Conservation (phyloP, 352 stramenopile species). For the Phytopythium ostracodes region DNA sequence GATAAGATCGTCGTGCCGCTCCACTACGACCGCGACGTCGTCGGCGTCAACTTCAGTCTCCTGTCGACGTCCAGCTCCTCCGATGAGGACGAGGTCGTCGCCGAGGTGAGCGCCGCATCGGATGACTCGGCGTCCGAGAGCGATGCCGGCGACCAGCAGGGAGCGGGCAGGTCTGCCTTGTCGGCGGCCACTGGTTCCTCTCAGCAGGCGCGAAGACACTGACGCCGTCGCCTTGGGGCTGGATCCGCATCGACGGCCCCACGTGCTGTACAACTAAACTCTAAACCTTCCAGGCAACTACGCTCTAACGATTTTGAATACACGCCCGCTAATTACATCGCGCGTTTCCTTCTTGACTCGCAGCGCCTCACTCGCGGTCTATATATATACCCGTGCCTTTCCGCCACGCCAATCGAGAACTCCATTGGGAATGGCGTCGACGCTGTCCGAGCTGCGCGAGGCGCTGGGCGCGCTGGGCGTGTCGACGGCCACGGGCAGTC, state of each 20-base stretch:
- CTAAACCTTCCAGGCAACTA: neutral
- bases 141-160: neutral
- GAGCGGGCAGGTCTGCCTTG: neutral
- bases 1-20: neutral
- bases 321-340: neutral
- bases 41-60: neutral
- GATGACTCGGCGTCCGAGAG: neutral
- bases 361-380: neutral
- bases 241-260: too few species aligned
- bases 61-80: neutral
- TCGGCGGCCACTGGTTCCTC: neutral
- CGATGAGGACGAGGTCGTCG: neutral
- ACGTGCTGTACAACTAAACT: too few species aligned
- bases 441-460: slow-evolving; percentile 28
- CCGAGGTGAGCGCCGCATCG: neutral
- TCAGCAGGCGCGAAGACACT: slow-evolving; percentile 2
- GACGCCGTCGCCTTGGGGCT: neutral
- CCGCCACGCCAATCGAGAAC: neutral
- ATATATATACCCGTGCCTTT: neutral
- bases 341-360: too few species aligned
- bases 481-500: slow-evolving; percentile 27
- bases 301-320: neutral
- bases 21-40: neutral
- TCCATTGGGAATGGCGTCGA: neutral
- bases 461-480: slow-evolving; percentile 25